Percentiles rank a stretch among this genome's conserved stretches.
Conservation (phyloP, 2,329 filamentous ascomycete genomes). For the Parastagonospora nodorum region DNA sequence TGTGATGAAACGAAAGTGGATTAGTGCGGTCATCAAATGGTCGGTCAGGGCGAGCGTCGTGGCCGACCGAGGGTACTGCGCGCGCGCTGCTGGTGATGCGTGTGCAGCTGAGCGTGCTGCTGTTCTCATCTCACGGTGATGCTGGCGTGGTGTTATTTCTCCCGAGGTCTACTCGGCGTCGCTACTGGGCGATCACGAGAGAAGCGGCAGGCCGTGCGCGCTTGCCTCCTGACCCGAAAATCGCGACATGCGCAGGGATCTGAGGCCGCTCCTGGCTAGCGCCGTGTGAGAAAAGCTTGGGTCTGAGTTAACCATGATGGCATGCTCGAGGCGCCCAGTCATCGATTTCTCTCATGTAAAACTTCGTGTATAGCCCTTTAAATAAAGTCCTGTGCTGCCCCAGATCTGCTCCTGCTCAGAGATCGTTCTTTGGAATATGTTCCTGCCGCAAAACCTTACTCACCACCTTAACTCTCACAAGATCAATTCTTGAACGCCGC, state of each 20-base stretch:
- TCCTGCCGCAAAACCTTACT: slow-evolving; percentile 33
- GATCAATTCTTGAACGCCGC: slow-evolving; percentile 34
- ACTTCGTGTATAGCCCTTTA: slow-evolving; percentile 17
- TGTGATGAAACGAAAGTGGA: background rate
- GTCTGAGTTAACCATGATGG: slow-evolving; percentile 31
- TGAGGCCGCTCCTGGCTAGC: slow-evolving; percentile 23
- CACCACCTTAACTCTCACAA: slow-evolving; percentile 44
- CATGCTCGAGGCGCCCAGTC: slow-evolving; percentile 35
- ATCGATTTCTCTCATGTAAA: slow-evolving; percentile 41
- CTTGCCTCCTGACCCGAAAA: slow-evolving; percentile 42
- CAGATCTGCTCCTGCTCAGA: slow-evolving; percentile 2
- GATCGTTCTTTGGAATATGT: slow-evolving; percentile 32
- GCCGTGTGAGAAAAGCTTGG: slow-evolving; percentile 30
- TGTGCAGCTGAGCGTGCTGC: slow-evolving; percentile 5
- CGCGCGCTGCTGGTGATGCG: slow-evolving; percentile 1
- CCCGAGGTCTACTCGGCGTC: slow-evolving; percentile 9
- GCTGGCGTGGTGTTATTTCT: slow-evolving; percentile 10
- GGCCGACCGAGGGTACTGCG: background rate
- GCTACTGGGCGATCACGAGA: slow-evolving; percentile 35
- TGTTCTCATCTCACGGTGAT: slow-evolving; percentile 16
- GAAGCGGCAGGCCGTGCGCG: slow-evolving; percentile 33
- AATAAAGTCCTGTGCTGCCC: slow-evolving; percentile 28
- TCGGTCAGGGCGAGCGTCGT: background rate
- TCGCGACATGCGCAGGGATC: slow-evolving; percentile 27
- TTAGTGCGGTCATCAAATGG: background rate